Evolutionary conservation across 2,329 filamentous ascomycete species (phyloP).

Genomic region (Ceratocystis variospora): DNA sequence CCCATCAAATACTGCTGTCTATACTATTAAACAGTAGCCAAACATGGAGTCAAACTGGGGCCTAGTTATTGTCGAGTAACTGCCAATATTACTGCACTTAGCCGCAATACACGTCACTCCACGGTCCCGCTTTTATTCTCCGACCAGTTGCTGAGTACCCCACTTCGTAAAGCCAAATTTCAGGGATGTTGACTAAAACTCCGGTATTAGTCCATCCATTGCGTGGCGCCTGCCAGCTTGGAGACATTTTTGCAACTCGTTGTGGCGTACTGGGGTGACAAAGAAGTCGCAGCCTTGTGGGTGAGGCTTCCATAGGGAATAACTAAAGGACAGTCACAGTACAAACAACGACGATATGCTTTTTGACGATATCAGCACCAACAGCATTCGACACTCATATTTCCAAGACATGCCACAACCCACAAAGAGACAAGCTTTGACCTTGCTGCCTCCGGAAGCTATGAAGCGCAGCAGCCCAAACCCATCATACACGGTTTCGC

Average conservation of each 20-base stretch:
- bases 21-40: neutral
- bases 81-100: neutral
- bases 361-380: neutral
- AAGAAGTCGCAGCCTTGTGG: neutral
- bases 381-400: neutral
- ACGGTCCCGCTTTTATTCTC: neutral
- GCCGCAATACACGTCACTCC: neutral
- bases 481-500: neutral
- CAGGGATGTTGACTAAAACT: slow-evolving; percentile 5
- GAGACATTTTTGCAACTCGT: neutral
- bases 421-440: neutral
- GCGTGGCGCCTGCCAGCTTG: neutral
- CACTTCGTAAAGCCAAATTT: neutral
- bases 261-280: neutral
- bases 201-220: neutral
- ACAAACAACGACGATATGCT: neutral
- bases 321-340: neutral
- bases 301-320: neutral
- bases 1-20: neutral
- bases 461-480: neutral
- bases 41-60: neutral
- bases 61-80: neutral
- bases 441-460: neutral
- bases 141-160: neutral
- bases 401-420: neutral